Evolutionary conservation across 495 filamentous ascomycete genomes (phyloP).

Genomic region (Margaritispora aquatica): DNA sequence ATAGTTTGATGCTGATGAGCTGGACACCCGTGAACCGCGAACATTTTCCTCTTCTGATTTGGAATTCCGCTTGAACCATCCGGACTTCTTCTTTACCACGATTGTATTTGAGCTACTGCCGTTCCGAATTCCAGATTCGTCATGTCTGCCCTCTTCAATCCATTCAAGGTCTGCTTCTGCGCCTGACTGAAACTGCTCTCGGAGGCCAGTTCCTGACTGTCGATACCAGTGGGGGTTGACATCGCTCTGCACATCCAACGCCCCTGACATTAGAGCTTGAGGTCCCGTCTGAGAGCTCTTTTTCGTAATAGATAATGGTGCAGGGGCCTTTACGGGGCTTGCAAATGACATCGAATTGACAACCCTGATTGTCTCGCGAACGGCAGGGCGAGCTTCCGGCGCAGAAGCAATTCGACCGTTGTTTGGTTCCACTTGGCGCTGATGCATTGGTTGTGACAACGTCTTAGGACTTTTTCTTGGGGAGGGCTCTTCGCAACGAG

Average conservation of each 20-base stretch:
- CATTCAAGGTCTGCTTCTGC: constrained; percentile 16
- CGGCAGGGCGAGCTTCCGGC: constrained; percentile 25
- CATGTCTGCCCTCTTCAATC: constrained; percentile 24
- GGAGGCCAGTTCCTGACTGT: constrained; percentile 21
- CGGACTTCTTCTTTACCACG: constrained; percentile 53
- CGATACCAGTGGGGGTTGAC: background rate
- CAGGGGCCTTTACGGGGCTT: constrained; percentile 21
- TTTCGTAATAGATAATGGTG: constrained; percentile 51
- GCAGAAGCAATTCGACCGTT: constrained; percentile 26
- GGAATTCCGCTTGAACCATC: constrained; percentile 59
- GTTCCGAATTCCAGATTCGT: constrained; percentile 8
- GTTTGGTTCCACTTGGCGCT: constrained; percentile 1
- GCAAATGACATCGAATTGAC: constrained; percentile 31
- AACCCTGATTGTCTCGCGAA: constrained; percentile 43
- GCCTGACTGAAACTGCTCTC: constrained; percentile 8
- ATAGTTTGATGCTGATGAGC: constrained; percentile 13
- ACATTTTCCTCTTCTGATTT: constrained; percentile 29
- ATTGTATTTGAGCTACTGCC: constrained; percentile 20
- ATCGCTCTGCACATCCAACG: constrained; percentile 1
- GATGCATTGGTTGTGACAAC: background rate
- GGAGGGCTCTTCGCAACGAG: constrained; percentile 25
- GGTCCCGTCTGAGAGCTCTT: constrained; percentile 26
- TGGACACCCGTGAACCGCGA: background rate
- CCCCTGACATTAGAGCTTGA: constrained; percentile 11
- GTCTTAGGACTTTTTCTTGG: constrained; percentile 9